Evolutionary conservation across 73 alveolate species (phyloP).

Genomic region (Effrenium voratum): DNA sequence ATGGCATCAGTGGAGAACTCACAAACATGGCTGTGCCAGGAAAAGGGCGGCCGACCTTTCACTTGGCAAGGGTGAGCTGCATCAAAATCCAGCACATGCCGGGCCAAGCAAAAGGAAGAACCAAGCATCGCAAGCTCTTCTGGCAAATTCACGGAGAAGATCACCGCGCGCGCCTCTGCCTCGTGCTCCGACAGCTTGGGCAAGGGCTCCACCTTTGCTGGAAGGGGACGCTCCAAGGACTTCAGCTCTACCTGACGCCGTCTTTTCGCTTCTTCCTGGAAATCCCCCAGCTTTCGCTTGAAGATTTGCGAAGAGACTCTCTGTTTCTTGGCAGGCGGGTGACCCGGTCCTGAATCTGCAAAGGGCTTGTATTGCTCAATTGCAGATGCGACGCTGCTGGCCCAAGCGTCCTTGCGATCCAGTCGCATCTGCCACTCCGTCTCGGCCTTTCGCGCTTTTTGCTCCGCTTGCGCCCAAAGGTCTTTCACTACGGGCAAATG

Average conservation of each 20-base stretch:
- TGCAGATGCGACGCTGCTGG: neutral
- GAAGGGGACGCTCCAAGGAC: neutral
- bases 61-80: constrained; percentile 24
- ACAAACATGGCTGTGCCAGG: constrained; percentile 59
- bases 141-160: constrained; percentile 20
- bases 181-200: constrained; percentile 39
- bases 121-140: constrained; percentile 57
- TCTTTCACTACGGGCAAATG: constrained; percentile 15
- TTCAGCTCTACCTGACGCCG: neutral
- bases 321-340: constrained; percentile 2
- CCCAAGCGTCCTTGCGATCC: constrained; percentile 43
- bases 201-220: constrained; percentile 33
- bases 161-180: constrained; percentile 43
- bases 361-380: neutral
- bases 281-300: neutral
- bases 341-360: too few relatives aligned
- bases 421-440: constrained; percentile 19
- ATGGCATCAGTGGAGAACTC: constrained; percentile 1
- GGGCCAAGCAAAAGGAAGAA: constrained; percentile 72
- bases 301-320: constrained; percentile 13
- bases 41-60: constrained; percentile 1
- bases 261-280: neutral
- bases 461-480: constrained; percentile 17
- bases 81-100: constrained; percentile 42
- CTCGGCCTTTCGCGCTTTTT: neutral